These are phyloP conservation scores for Xylaria castorea DNA, from an alignment of 495 filamentous ascomycete species.

Conservation along the genomic window DNA sequence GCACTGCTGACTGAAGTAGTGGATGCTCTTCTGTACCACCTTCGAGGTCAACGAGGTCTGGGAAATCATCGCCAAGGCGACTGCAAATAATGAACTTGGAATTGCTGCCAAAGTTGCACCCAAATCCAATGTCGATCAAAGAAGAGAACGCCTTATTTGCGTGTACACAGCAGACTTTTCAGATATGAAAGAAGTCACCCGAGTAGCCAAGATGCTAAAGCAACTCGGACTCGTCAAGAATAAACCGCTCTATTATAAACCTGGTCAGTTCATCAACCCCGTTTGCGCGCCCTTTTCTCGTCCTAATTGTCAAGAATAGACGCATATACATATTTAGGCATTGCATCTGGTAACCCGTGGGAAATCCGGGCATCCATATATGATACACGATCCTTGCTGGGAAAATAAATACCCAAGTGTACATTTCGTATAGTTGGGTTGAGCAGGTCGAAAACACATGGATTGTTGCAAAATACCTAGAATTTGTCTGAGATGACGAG, in stretches of 20 bases:
- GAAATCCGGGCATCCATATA: constrained; percentile 69
- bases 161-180: constrained; percentile 79
- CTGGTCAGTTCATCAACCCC: constrained; percentile 48
- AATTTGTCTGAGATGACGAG: not conserved
- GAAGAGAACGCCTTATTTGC: constrained; percentile 64
- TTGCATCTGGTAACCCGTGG: constrained; percentile 71
- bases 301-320: constrained; percentile 49
- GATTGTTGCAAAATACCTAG: not conserved
- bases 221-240: constrained; percentile 63
- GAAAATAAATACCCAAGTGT: constrained; percentile 17
- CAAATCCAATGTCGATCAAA: constrained; percentile 41
- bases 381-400: constrained; percentile 46
- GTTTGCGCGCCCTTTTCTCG: not conserved
- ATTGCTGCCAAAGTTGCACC: constrained; percentile 73
- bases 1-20: constrained; percentile 47
- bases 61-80: constrained; percentile 66
- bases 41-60: constrained; percentile 68
- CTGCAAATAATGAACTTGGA: constrained; percentile 69
- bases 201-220: constrained; percentile 66
- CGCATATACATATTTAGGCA: constrained; percentile 74
- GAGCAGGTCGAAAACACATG: not conserved
- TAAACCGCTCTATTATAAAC: constrained; percentile 76
- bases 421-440: not conserved
- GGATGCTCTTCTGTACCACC: constrained; percentile 77
- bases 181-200: constrained; percentile 69